Conservation (phyloP, 2,329 filamentous ascomycete genomes). For the Scytalidium lignicola region DNA sequence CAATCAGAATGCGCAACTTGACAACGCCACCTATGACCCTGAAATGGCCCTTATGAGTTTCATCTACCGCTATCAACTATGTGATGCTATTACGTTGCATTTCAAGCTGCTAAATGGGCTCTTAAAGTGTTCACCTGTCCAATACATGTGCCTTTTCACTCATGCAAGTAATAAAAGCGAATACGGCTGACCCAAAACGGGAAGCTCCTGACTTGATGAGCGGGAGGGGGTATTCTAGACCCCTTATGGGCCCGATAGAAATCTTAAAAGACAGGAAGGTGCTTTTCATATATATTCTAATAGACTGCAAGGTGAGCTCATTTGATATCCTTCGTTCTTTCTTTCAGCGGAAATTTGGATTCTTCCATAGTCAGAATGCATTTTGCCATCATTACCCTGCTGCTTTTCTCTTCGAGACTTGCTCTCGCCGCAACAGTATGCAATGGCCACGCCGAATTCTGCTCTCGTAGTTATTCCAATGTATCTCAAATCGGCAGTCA, state of each 20-base stretch:
- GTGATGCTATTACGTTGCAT: not conserved
- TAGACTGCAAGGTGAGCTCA: not conserved
- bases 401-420: not conserved
- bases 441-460: constrained; percentile 76
- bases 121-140: not conserved
- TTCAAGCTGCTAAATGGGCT: not conserved
- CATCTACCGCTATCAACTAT: not conserved
- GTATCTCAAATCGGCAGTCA: constrained; percentile 71
- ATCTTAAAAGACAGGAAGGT: not conserved
- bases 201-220: not conserved
- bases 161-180: not conserved
- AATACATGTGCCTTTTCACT: not conserved
- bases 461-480: constrained; percentile 65
- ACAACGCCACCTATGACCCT: not conserved
- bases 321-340: not conserved
- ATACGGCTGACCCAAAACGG: not conserved
- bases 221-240: not conserved
- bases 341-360: not conserved
- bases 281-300: not conserved
- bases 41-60: not conserved
- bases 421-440: constrained; percentile 35
- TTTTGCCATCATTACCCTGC: not conserved
- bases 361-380: not conserved
- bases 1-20: not conserved
- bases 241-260: not conserved